These are phyloP conservation scores for Lactifluus subvellereus DNA, from an alignment of 768 basidiomycete genomes.

Conservation along the genomic window DNA sequence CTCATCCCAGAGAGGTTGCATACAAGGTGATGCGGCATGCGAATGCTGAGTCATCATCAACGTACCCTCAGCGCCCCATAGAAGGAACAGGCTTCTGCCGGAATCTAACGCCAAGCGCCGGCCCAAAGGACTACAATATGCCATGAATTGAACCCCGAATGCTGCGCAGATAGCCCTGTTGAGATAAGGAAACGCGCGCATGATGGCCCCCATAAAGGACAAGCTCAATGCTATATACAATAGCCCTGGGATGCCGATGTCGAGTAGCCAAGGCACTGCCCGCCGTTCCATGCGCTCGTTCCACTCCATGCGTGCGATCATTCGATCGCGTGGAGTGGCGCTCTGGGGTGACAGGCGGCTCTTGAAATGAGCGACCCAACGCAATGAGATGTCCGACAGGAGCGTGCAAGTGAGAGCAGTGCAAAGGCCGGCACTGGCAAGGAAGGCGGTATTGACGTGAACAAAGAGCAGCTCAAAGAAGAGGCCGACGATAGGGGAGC, in stretches of 20 bases:
- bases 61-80: not conserved
- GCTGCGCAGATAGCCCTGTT: not conserved
- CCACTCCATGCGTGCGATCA: constrained; percentile 17
- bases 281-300: constrained; percentile 10
- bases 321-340: constrained; percentile 7
- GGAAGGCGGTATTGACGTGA: constrained; percentile 7
- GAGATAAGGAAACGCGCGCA: constrained; percentile 7
- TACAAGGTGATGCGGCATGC: not conserved
- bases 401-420: constrained; percentile 13
- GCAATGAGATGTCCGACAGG: constrained; percentile 12
- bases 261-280: constrained; percentile 9
- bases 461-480: constrained; percentile 11
- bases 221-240: constrained; percentile 2
- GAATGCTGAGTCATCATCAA: too few species aligned
- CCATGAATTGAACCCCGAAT: not conserved
- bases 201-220: constrained; percentile 3
- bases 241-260: constrained; percentile 13
- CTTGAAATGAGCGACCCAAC: constrained; percentile 11
- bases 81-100: constrained; percentile 8
- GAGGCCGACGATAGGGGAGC: constrained; percentile 17
- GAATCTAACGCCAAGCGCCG: constrained; percentile 9
- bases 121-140: constrained; percentile 7
- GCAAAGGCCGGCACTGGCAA: constrained; percentile 15
- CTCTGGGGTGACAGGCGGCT: not conserved
- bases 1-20: too few species aligned